Conservation (phyloP, 805 yeast genomes). For the Candida suzukii region DNA sequence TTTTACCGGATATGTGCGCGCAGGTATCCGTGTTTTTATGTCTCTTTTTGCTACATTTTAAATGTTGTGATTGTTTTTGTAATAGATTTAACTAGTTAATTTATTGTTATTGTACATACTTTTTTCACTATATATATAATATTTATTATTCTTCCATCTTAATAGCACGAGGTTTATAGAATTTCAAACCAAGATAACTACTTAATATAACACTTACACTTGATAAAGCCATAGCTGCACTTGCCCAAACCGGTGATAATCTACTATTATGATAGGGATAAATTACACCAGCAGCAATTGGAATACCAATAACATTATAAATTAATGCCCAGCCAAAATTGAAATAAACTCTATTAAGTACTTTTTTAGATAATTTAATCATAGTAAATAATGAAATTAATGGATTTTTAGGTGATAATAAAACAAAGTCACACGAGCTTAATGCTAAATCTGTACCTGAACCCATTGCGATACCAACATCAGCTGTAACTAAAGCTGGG, state of each 20-base stretch:
- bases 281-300: constrained; percentile 62
- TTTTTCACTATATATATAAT: neutral
- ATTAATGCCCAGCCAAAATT: constrained; percentile 56
- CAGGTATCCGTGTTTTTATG: constrained; percentile 1
- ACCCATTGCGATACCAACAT: constrained; percentile 72
- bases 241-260: constrained; percentile 58
- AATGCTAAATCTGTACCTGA: constrained; percentile 73
- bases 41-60: no score
- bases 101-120: no score
- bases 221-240: constrained; percentile 59
- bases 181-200: constrained; percentile 39
- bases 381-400: constrained; percentile 46
- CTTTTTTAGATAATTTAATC: constrained; percentile 42
- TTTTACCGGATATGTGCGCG: constrained; percentile 1
- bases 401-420: constrained; percentile 47
- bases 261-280: constrained; percentile 49
- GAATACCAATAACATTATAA: constrained; percentile 51
- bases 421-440: constrained; percentile 66
- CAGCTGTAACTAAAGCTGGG: constrained; percentile 69
- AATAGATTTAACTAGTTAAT: no score
- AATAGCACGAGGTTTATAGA: constrained; percentile 32
- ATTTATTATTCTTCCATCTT: neutral
- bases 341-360: constrained; percentile 46
- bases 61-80: no score
- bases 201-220: constrained; percentile 53